Conservation (phyloP, 805 yeast genomes). For the Allodekkera sacchari region DNA sequence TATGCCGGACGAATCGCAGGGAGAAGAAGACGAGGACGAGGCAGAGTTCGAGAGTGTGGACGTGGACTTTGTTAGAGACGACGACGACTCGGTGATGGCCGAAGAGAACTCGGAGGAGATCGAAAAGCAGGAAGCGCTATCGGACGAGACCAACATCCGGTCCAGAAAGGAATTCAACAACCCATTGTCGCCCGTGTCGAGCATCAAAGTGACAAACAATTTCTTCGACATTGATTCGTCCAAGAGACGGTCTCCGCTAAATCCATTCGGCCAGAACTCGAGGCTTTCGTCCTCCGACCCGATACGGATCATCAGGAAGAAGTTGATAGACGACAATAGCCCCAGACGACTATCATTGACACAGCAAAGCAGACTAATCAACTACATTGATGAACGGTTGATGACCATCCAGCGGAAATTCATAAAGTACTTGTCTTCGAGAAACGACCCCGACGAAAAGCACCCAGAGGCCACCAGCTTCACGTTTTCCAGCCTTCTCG, state of each 20-base stretch:
- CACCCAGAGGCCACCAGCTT: conserved; percentile 25
- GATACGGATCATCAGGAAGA: conserved; percentile 8
- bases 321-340: background rate
- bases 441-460: conserved; percentile 15
- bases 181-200: conserved; percentile 2
- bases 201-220: conserved; percentile 5
- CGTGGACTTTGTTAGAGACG: conserved; percentile 8
- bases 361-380: conserved; percentile 50
- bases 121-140: conserved; percentile 6
- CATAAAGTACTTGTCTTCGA: conserved; percentile 28
- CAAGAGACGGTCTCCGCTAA: conserved; percentile 13
- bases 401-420: conserved; percentile 48
- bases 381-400: conserved; percentile 46
- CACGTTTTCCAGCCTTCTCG: conserved; percentile 25
- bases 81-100: conserved; percentile 16
- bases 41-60: conserved; percentile 5
- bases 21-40: conserved; percentile 4
- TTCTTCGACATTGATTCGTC: conserved; percentile 17
- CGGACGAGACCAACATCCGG: conserved; percentile 2
- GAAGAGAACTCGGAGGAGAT: conserved; percentile 11
- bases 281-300: conserved; percentile 18
- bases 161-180: conserved; percentile 1
- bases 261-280: conserved; percentile 23
- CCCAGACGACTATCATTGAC: conserved; percentile 28
- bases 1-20: conserved; percentile 3